Evolutionary conservation across 805 yeast genomes (phyloP), one percentile per base, ranked within the genome.

Genomic region (Lachancea cidri): DNA sequence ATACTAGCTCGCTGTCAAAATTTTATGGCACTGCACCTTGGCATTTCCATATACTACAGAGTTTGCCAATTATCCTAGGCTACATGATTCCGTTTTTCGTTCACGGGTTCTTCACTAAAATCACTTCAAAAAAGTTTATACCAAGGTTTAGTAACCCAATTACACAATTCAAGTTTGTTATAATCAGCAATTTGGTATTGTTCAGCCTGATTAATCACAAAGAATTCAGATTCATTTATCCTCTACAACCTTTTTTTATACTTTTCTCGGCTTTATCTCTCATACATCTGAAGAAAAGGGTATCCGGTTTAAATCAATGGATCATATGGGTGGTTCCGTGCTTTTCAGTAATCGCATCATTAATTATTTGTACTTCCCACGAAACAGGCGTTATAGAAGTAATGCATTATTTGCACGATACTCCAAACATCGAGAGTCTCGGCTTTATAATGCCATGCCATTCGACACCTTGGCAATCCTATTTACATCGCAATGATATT

Each of bases 401-500:
- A 0, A 71, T 83, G 9, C 62, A 74, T 11, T 70, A 68, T 36
- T 53, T 89, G 17, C 70, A 79, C 31, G 45, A 62, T 17, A 58
- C 67, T 25, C 53, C 64, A 3, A 51, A 57, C 3, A 70, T 76
- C 7, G 46, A 62, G 6, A 71, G 83, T 1, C 64, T 89, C 20
- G 95, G 96, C 0, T 86, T 93, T 51, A 61, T 93, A 13, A 87
- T 89, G 57, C 98, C 99, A 0, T 93, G 99, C 54, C 99, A 93
- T 61, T 89, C 98, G 0, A 91, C 97, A 0, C 99, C 98, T 2
- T 85, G 93, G 80, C 96, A 87, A 56, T 77, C 93, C 18, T 79
- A 83, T 57, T 63, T 93, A 31, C 95, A 89, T 55, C 65, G 84
- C 17, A 59, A 67, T 7, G 72, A 69, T 19, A 55, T 74, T 3